phyloP scores from a whole-genome alignment of 805 yeast species.

The Maudiozyma serrabonitensis region DNA sequence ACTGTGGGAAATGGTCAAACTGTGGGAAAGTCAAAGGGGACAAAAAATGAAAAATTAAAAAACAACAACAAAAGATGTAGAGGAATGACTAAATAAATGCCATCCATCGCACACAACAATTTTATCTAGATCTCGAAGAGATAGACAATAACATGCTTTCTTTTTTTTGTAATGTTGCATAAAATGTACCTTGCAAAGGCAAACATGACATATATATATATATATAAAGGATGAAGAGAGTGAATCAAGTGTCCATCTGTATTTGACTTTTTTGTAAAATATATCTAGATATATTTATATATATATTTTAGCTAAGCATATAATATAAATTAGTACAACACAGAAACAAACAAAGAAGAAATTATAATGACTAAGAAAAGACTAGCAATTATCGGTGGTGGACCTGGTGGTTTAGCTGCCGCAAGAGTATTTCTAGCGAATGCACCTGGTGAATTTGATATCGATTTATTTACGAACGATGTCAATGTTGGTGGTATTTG shows the following conservation, averaged over 20 bases:
- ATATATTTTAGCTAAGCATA: neutral
- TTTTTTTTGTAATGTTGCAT: no score
- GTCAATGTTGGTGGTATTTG: constrained; percentile 68
- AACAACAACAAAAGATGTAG: neutral
- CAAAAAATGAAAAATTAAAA: no score
- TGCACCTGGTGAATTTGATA: constrained; percentile 31
- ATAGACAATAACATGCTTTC: no score
- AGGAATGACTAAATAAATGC: no score
- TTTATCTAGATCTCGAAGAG: neutral
- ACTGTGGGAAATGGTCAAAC: no score
- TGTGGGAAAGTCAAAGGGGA: no score
- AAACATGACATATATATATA: no score
- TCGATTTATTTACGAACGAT: constrained; percentile 54
- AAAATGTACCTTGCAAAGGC: no score
- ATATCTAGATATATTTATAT: no score
- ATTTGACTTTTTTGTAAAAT: no score
- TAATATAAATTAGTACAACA: neutral
- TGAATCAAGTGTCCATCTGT: no score
- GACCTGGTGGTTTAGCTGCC: constrained; percentile 62
- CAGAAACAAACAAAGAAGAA: neutral
- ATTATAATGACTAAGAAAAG: constrained; percentile 13
- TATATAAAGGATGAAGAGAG: no score
- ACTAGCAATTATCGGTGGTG: constrained; percentile 68
- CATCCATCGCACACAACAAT: neutral
- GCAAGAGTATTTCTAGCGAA: constrained; percentile 56